Evolutionary conservation across 2,329 filamentous ascomycete species (phyloP), one percentile per base, ranked within the genome.

Genomic region (Furcasterigmium furcatum): DNA sequence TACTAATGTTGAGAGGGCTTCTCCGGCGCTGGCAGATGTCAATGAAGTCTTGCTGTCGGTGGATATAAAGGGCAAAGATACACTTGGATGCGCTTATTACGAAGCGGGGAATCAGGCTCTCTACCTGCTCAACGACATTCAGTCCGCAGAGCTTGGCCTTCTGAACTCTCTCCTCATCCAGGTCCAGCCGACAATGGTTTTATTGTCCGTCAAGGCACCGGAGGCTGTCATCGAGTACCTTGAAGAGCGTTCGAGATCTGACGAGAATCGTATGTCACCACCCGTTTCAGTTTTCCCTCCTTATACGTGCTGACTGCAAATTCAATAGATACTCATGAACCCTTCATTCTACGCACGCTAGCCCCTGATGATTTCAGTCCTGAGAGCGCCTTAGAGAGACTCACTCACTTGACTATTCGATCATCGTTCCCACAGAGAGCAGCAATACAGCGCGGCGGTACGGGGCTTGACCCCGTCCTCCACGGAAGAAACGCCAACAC

Each of bases 61-160:
- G 20, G 84, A 95, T 47, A 74, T 92, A 61, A 82, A 77, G 50
- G 77, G 84, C n/a, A 77, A 80, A 24, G 82, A 79, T 1, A 83
- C 77, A 0, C 74, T 96, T 16, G 92, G 92, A 1, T 96, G 91
- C 62, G 85, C 88, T 38, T 95, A 92, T 59, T 96, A 92, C 59
- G 72, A 85, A 39, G 82, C 84, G 6, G 68, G 76, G 21, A 81
- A 90, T 32, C 84, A 88, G 56, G 81, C 75, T 29, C 65, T 96
- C 4, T 85, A 80, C 47, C 73, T 96, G 36, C 83, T 95, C 59
- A 84, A 92, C 59, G 91, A 96, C 54, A 75, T 88, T 9, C 74
- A 79, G 14, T 73, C 82, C 53, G 85, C 84, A 5, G 83, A 81
- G n/a, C 61, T 80, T n/a, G 83, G 88, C 29, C 69, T 85, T 12